Evolutionary conservation across 2,329 filamentous ascomycete species (phyloP).

Genomic region (Allantophomopsis lycopodina): DNA sequence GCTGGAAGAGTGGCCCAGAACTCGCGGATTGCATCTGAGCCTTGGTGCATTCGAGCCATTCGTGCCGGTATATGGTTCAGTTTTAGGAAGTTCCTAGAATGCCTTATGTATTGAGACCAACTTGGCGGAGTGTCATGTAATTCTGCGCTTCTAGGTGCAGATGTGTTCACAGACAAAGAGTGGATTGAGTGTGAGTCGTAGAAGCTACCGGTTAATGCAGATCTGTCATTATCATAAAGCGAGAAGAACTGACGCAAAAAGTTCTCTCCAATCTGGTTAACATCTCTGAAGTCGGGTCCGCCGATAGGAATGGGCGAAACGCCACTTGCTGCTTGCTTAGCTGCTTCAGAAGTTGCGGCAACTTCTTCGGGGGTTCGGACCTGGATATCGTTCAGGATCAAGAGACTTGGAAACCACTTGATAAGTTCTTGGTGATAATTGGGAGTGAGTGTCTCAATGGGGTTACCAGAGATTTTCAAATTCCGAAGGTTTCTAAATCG

Average conservation of each 20-base stretch:
- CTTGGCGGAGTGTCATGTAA: conserved; percentile 29
- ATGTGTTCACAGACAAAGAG: conserved; percentile 59
- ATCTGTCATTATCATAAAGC: conserved; percentile 60
- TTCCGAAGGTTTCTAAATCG: conserved; percentile 72
- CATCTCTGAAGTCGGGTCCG: conserved; percentile 60
- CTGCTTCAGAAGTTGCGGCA: conserved; percentile 29
- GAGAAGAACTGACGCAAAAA: conserved; percentile 65
- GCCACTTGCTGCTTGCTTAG: conserved; percentile 7
- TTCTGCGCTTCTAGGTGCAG: conserved; percentile 33
- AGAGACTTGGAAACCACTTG: conserved; percentile 72
- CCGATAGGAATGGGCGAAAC: conserved; percentile 46
- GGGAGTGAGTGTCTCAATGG: conserved; percentile 46
- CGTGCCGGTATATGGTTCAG: conserved; percentile 47
- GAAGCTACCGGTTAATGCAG: conserved; percentile 45
- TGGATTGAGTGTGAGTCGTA: conserved; percentile 70
- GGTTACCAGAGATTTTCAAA: conserved; percentile 65
- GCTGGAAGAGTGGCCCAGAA: conserved; percentile 57
- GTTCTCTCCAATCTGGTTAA: conserved; percentile 57
- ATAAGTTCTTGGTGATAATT: conserved; percentile 60
- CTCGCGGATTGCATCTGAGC: conserved; percentile 48
- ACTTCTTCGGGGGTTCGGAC: conserved; percentile 59
- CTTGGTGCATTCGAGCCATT: conserved; percentile 52
- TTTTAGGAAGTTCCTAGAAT: conserved; percentile 64
- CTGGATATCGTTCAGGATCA: conserved; percentile 60
- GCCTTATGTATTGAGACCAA: conserved; percentile 65